Conservation (phyloP, 2,329 filamentous ascomycete species). For the Talaromyces sp. region DNA sequence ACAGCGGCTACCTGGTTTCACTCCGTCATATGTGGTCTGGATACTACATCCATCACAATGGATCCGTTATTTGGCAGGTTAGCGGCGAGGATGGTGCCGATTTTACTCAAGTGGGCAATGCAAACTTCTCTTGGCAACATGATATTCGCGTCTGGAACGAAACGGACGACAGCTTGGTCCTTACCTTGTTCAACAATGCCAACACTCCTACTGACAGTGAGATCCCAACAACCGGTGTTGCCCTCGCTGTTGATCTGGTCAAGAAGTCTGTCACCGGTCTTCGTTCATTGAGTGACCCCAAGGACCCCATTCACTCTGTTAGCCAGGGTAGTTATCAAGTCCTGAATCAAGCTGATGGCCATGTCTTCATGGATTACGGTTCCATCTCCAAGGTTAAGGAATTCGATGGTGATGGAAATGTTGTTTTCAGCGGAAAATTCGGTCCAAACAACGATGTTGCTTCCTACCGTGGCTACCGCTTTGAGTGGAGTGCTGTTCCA, state of each 20-base stretch:
- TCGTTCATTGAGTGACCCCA: constrained; percentile 18
- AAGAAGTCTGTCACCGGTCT: constrained; percentile 12
- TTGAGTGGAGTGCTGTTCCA: constrained; percentile 23
- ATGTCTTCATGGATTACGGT: constrained; percentile 37
- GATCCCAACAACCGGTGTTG: constrained; percentile 24
- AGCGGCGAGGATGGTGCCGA: constrained; percentile 19
- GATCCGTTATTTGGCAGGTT: constrained; percentile 21
- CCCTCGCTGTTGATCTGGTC: constrained; percentile 21
- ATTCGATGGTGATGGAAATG: constrained; percentile 29
- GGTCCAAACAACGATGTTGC: constrained; percentile 23
- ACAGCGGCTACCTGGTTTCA: constrained; percentile 40
- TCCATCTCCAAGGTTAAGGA: constrained; percentile 36
- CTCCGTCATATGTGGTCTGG: constrained; percentile 38
- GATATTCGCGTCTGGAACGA: constrained; percentile 39
- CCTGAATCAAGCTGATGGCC: constrained; percentile 10
- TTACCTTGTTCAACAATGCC: constrained; percentile 35
- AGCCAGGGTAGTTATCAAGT: constrained; percentile 32
- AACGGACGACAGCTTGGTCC: constrained; percentile 30
- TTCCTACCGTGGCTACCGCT: constrained; percentile 35
- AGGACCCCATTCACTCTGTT: constrained; percentile 19
- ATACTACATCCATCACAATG: constrained; percentile 33
- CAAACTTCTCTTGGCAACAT: constrained; percentile 33
- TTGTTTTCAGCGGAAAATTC: constrained; percentile 34
- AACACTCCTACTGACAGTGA: constrained; percentile 17
- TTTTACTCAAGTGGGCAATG: constrained; percentile 17